Evolutionary conservation across 345 rosid species (phyloP).

Genomic region (Lepidium africanum): DNA sequence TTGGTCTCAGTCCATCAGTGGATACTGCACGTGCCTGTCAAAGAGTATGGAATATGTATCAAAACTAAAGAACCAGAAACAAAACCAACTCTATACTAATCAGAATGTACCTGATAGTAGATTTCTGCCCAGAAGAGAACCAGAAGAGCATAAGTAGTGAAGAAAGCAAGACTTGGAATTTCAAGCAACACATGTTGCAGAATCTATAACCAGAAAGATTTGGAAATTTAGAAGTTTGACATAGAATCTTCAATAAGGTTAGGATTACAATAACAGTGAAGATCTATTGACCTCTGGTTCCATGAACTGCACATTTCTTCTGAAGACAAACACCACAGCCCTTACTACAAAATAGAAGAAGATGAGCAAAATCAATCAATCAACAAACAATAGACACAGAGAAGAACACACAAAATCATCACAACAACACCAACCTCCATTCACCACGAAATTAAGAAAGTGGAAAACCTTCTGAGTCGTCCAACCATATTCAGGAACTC

Average conservation of each 20-base stretch:
- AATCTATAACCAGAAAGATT: constrained; percentile 38
- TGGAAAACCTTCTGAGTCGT: constrained; percentile 94
- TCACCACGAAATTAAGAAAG: constrained; percentile 85
- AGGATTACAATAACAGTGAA: background rate
- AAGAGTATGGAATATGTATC: background rate
- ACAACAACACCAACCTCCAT: constrained; percentile 54
- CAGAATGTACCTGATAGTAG: constrained; percentile 63
- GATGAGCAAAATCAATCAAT: background rate
- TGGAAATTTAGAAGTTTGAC: background rate
- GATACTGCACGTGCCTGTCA: constrained; percentile 79
- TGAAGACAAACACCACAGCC: constrained; percentile 58
- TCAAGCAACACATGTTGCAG: constrained; percentile 71
- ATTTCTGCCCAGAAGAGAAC: constrained; percentile 98
- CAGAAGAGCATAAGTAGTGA: constrained; percentile 82
- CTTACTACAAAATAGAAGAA: constrained; percentile 43
- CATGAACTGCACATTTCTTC: constrained; percentile 52
- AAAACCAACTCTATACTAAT: background rate
- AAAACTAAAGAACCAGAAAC: background rate
- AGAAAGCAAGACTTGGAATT: constrained; percentile 83
- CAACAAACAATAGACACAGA: background rate
- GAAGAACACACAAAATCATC: background rate
- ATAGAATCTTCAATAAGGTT: background rate
- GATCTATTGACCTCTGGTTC: constrained; percentile 42
- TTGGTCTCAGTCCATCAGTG: constrained; percentile 79
- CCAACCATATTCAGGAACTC: constrained; percentile 97